Base-by-base conservation (phyloP, 495 filamentous ascomycete genomes). In the Hyaloscypha hepaticicola region DNA sequence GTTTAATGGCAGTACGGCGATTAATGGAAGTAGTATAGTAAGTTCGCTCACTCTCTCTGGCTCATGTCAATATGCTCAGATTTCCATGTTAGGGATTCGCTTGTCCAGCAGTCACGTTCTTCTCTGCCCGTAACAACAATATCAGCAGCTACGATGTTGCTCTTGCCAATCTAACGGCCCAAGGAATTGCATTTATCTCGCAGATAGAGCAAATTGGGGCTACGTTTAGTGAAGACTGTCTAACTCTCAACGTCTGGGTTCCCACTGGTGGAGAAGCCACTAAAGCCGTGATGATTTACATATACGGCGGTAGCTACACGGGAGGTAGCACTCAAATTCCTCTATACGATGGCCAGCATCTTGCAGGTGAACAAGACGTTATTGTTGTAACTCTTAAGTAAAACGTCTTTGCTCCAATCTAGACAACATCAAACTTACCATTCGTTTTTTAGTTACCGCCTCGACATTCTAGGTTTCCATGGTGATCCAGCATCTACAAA, bases 321-420 rank as follows among this genome's bases (percentile, higher is more conserved):
- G 63, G 59, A 5, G 77, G 75, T 0, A 68, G 68, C 14, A 67
- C 51, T 76, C 80, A 73, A 60, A 73, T 58, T 70, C 74, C 38
- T 25, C 76, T 41, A 14, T 41, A 67, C 69, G 74, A 71, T 68
- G 77, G 73, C 73, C 78, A 66, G 53, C 78, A 61, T 60, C 74
- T 49, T 70, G 84, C 55, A 4, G 48, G 75, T 75, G 29, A 41
- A 16, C 8, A 41, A 41, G 38, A 41, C 14, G 76, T 87, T 33
- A 77, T 90, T 24, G 83, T 88, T 56, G 82, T 88, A n/a, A 77
- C 77, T 2, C 79, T 87, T 72, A 88, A 88, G 60, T 63, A n/a
- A 24, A 33, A 12, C 31, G 7, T 33, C n/a, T 33, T 33, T 12
- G 31, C 31, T 33, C 31, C 31, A 7, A 6, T 12, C 31, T 33